These are phyloP conservation scores for Bathelium albidoporum DNA, from an alignment of 495 filamentous ascomycete genomes.

Conservation along the genomic window DNA sequence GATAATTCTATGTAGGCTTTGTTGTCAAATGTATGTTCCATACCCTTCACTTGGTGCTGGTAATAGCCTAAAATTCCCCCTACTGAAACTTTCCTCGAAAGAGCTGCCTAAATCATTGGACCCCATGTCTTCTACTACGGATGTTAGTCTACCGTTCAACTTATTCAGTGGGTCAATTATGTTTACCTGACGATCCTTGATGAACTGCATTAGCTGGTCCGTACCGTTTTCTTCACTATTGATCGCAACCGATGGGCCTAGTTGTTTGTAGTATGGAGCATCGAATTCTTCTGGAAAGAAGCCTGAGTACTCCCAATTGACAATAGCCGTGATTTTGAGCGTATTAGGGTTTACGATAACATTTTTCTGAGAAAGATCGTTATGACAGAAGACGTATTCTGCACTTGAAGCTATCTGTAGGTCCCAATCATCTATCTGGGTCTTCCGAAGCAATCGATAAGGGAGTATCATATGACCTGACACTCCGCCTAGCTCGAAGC, in stretches of 20 bases:
- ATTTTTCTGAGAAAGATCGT: conserved; percentile 28
- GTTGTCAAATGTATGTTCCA: not conserved
- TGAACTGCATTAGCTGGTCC: conserved; percentile 1
- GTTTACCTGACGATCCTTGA: conserved; percentile 5
- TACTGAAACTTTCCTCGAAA: too few relatives aligned
- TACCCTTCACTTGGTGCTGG: not conserved
- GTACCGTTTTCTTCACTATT: conserved; percentile 4
- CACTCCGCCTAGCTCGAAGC: conserved; percentile 5
- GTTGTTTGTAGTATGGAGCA: conserved; percentile 17
- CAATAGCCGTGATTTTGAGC: conserved; percentile 27
- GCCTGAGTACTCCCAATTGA: conserved; percentile 34
- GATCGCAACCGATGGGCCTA: conserved; percentile 7
- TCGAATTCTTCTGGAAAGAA: conserved; percentile 27
- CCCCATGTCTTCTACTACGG: not conserved
- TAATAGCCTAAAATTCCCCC: too few relatives aligned
- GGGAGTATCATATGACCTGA: conserved; percentile 11
- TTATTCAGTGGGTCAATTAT: not conserved
- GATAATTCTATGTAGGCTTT: not conserved
- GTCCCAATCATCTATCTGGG: not conserved
- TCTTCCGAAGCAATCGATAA: conserved; percentile 5
- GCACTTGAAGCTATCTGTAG: not conserved
- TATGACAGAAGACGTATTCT: conserved; percentile 30
- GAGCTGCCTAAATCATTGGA: not conserved
- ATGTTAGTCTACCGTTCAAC: not conserved
- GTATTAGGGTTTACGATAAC: conserved; percentile 27